phyloP scores from a whole-genome alignment of 306 rosid genomes.

The Cyclanthera cordifolia region DNA sequence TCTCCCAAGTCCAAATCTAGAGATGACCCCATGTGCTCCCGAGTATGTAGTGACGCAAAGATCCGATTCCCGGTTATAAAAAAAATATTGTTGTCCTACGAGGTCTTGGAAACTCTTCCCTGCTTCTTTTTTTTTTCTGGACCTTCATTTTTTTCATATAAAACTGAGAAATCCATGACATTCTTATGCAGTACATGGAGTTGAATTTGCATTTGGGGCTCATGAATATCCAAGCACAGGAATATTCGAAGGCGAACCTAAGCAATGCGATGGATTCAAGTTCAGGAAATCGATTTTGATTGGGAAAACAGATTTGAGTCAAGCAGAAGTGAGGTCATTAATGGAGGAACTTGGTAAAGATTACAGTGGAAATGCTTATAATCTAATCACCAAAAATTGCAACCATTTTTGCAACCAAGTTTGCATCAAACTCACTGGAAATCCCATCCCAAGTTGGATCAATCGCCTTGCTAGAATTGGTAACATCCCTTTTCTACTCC shows the following conservation, averaged over 20 bases:
- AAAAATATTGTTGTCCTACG: too few relatives aligned
- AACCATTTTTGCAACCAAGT: constrained; percentile 81
- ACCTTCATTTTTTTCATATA: not conserved
- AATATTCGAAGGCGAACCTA: constrained; percentile 83
- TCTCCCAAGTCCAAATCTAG: too few relatives aligned
- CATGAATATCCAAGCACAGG: constrained; percentile 70
- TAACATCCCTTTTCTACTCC: constrained; percentile 12
- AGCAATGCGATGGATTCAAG: constrained; percentile 60
- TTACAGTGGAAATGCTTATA: constrained; percentile 75
- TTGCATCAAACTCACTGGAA: constrained; percentile 58
- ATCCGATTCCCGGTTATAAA: too few relatives aligned
- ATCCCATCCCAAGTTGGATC: constrained; percentile 79
- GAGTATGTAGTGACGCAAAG: too few relatives aligned
- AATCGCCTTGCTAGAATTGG: constrained; percentile 92
- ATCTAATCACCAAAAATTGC: constrained; percentile 74
- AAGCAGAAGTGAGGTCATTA: constrained; percentile 39
- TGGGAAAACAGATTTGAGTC: constrained; percentile 56
- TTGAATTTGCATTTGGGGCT: constrained; percentile 70
- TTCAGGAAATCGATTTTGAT: constrained; percentile 65
- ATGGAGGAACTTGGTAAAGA: constrained; percentile 55
- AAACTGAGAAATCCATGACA: constrained; percentile 24
- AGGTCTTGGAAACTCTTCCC: not conserved
- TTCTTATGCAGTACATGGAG: constrained; percentile 49
- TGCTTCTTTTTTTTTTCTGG: not conserved
- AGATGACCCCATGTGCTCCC: too few relatives aligned